Percentiles rank a stretch among this genome's conserved stretches.
Evolutionary conservation across 768 basidiomycete genomes (phyloP).

Genomic region (Collybia sp.): DNA sequence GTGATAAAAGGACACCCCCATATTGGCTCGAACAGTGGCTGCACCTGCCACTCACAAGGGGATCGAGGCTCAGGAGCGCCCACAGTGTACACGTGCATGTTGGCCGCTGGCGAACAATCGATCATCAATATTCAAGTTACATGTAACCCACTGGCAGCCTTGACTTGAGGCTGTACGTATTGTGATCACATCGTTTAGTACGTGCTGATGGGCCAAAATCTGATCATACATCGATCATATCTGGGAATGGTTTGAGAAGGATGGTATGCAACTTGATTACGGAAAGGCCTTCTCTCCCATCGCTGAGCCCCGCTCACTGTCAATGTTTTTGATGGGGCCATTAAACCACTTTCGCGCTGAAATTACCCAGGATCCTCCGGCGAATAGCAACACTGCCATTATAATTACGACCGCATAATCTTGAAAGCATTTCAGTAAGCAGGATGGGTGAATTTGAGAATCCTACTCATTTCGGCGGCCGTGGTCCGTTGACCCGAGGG

Average conservation of each 20-base stretch:
- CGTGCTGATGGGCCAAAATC: too few relatives aligned
- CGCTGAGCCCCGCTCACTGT: conserved; percentile 15
- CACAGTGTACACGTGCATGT: too few relatives aligned
- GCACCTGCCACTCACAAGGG: too few relatives aligned
- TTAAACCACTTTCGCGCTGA: conserved; percentile 71
- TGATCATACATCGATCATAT: background rate
- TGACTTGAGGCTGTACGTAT: too few relatives aligned
- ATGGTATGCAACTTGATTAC: background rate
- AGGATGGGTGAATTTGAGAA: background rate
- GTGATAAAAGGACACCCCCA: too few relatives aligned
- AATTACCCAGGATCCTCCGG: conserved; percentile 56
- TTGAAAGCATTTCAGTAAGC: conserved; percentile 17
- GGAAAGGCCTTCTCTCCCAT: conserved; percentile 3
- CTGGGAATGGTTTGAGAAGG: background rate
- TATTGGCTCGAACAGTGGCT: too few relatives aligned
- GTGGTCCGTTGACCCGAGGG: conserved; percentile 27
- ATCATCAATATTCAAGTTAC: too few relatives aligned
- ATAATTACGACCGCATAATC: conserved; percentile 70
- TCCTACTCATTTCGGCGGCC: conserved; percentile 53
- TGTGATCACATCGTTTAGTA: too few relatives aligned
- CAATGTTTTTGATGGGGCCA: conserved; percentile 55
- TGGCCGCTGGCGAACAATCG: too few relatives aligned
- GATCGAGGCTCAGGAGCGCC: too few relatives aligned
- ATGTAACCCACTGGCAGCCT: too few relatives aligned
- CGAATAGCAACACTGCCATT: conserved; percentile 60